Evolutionary conservation across 2,329 filamentous ascomycete genomes (phyloP), one percentile per base, ranked within the genome.

Genomic region (Fusarium sp.): DNA sequence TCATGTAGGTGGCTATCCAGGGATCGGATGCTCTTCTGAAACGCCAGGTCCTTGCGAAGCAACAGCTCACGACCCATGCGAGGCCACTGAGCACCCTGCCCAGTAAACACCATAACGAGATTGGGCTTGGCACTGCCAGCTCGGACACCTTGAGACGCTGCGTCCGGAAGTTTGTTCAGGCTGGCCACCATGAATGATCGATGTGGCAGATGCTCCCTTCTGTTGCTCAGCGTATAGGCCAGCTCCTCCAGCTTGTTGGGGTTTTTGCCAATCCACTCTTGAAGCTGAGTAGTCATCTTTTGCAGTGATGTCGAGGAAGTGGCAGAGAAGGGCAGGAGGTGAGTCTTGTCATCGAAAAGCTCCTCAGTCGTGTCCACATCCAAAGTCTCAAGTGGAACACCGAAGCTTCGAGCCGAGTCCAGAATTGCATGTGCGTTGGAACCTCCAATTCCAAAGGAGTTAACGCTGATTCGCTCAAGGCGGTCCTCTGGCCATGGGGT

Each of bases 371-470:
- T 40, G 6, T 15, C 20, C 6, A 14, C 20, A 20, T 40, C 20
- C 18, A 15, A 11, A 5, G 4, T 23, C 20, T 23, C 14, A 8
- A 14, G 14, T 23, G 11, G 20, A 13, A 40, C 5, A 10, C 13
- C 37, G 14, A 64, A 64, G 39, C 48, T 58, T 2, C 29, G 17
- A 9, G 58, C 35, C 5, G 69, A 68, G 8, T 72, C 67, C 9
- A 78, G n/a, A 29, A 77, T 48, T 5, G 61, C 74, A 40, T 82
- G 80, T 2, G 73, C 78, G 51, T 81, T 81, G 6, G 76, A 62
- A 4, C 80, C 79, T 0, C 80, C 80, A 27, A 77, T 77, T 3
- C 80, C 79, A 59, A 80, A 82, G 2, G 67, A 74, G 63, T 80
- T 81, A 21, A 82, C 65, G 42, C 73, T 74, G 6, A 77, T 62